A percentile compares a stretch with the other conserved stretches of the same genome.
phyloP scores from a whole-genome alignment of 1,139 yeast species.

The Zhuliangozyma parablackwelliae region DNA sequence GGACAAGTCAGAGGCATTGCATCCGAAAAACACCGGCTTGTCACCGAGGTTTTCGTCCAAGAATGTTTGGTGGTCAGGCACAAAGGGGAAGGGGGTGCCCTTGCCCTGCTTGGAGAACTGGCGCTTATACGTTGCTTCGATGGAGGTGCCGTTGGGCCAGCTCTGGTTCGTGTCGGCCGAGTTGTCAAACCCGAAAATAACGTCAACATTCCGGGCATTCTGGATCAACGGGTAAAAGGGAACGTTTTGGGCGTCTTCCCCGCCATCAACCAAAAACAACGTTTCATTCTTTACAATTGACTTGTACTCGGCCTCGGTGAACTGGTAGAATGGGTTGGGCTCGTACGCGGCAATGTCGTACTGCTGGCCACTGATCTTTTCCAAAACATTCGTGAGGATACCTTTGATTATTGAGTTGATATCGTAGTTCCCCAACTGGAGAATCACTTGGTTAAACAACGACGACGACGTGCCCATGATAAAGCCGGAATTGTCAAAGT shows the following conservation, averaged over 20 bases:
- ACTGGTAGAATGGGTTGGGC: slow-evolving; percentile 36
- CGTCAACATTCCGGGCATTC: slow-evolving; percentile 64
- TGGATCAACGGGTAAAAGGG: slow-evolving; percentile 78
- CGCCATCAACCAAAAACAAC: slow-evolving; percentile 77
- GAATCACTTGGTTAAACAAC: slow-evolving; percentile 33
- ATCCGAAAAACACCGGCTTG: slow-evolving; percentile 40
- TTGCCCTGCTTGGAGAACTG: slow-evolving; percentile 43
- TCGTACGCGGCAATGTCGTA: slow-evolving; percentile 36
- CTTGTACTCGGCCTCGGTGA: slow-evolving; percentile 13
- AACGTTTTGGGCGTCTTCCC: slow-evolving; percentile 75
- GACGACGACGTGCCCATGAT: slow-evolving; percentile 72
- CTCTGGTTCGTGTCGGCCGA: slow-evolving; percentile 66
- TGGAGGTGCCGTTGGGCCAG: slow-evolving; percentile 79
- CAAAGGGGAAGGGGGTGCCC: slow-evolving; percentile 38
- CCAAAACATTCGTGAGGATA: slow-evolving; percentile 20
- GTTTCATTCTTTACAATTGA: slow-evolving; percentile 30
- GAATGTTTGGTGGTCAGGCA: slow-evolving; percentile 30
- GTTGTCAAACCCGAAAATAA: slow-evolving; percentile 78
- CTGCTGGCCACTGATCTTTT: slow-evolving; percentile 19
- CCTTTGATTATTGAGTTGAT: slow-evolving; percentile 18
- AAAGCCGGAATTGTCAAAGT: slow-evolving; percentile 75
- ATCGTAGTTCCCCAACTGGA: slow-evolving; percentile 16
- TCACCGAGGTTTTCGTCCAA: slow-evolving; percentile 22
- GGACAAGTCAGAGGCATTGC: slow-evolving; percentile 27
- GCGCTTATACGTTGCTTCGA: slow-evolving; percentile 50